Base-by-base conservation (phyloP, 129 eudicot genomes). In the Pulicaria dysenterica region DNA sequence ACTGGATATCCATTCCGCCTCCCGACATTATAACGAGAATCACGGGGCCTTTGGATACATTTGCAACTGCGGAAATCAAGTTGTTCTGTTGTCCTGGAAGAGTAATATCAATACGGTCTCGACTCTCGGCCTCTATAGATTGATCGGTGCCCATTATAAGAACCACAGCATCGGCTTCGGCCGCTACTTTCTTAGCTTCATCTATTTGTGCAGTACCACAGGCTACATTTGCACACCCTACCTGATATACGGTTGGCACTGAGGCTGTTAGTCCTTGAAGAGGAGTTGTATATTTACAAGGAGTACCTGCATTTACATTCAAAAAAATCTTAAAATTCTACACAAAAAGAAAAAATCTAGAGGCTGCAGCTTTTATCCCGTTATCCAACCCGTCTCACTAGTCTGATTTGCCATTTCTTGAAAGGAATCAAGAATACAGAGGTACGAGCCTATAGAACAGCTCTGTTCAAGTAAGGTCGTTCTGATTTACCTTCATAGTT, bases 1-100 rank as follows among this genome's bases (percentile, higher is more conserved):
- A 95, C 64, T 83, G 86, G 5, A 95, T 60, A 53, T 95, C 99
- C 97, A 88, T 84, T 8, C 99, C 97, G 0, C 99, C 99, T 7
- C 97, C 99, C 0, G 99, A 90, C 97, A 95, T 95, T 39, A 95
- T 84, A 11, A 95, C 99, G 44, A 95, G 91, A 80, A 95, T 86
- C 57, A 90, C 97, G 0, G 96, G 99, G 65, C 99, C 97, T 79
- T 86, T 95, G 10, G 99, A 75, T 11, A 80, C 99, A 8, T 42
- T 84, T 1, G 96, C 96, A 58, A 95, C 86, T 54, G 77, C 80
- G 3, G 86, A 38, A 36, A 95, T 64, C 61, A 95, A 55, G 9
- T 69, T 68, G n/a, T 77, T 59, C 49, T 95, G 99, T 65, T 95
- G 96, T n/a, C 99, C 99, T 3, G 99, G 99, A 49, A 95, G 97